Conservation (phyloP, 768 basidiomycete genomes). For the Coprinellus micaceus region DNA sequence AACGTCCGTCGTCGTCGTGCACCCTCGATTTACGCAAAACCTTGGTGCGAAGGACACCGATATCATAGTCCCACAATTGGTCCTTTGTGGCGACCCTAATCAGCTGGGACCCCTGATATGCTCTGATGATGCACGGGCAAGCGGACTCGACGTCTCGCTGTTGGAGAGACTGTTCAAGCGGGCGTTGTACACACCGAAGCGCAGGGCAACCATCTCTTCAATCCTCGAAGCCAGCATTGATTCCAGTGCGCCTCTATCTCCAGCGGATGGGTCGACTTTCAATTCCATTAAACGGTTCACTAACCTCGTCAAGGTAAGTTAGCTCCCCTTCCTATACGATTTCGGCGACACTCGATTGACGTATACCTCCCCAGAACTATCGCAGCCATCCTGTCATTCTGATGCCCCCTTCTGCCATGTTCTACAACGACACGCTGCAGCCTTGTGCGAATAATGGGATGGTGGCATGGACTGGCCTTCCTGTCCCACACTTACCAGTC, state of each 20-base stretch:
- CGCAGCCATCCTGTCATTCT: slow-evolving; percentile 50
- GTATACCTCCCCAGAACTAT: slow-evolving; percentile 33
- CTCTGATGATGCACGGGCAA: slow-evolving; percentile 39
- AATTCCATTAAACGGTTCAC: slow-evolving; percentile 31
- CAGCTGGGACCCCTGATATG: slow-evolving; percentile 49
- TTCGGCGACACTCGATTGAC: neutral
- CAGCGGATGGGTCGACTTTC: neutral
- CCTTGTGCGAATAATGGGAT: slow-evolving; percentile 43
- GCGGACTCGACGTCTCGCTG: slow-evolving; percentile 46
- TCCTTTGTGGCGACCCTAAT: slow-evolving; percentile 50
- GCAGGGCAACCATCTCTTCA: neutral
- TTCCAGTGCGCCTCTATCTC: neutral
- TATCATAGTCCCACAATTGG: slow-evolving; percentile 37
- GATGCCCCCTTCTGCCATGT: slow-evolving; percentile 53
- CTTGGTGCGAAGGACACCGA: slow-evolving; percentile 6
- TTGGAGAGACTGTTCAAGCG: slow-evolving; percentile 46
- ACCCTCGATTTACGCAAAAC: slow-evolving; percentile 1
- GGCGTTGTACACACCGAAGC: slow-evolving; percentile 28
- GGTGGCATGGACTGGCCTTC: slow-evolving; percentile 38
- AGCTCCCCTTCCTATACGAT: neutral
- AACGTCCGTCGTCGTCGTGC: slow-evolving; percentile 42
- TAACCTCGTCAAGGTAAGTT: slow-evolving; percentile 41
- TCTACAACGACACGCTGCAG: slow-evolving; percentile 46
- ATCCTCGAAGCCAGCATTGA: slow-evolving; percentile 2
- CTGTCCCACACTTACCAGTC: slow-evolving; percentile 38